Evolutionary conservation across 2,329 filamentous ascomycete species (phyloP).

Genomic region (Pseudogymnoascus sp.): DNA sequence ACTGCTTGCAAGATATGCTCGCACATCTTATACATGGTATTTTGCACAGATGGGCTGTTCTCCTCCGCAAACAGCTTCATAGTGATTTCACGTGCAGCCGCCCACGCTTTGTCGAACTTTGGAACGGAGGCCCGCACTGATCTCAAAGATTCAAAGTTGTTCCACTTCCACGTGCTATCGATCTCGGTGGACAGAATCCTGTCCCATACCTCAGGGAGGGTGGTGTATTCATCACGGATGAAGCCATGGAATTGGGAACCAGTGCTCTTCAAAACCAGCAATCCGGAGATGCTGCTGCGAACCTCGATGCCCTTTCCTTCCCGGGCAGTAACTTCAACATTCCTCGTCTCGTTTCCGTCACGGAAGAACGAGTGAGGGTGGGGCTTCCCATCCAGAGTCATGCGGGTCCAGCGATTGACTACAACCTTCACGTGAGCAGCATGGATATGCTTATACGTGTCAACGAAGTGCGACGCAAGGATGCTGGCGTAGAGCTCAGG

Average conservation of each 20-base stretch:
- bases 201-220: conserved; percentile 83
- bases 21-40: conserved; percentile 98
- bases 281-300: conserved; percentile 66
- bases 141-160: conserved; percentile 53
- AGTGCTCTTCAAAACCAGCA: conserved; percentile 91
- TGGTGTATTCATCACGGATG: conserved; percentile 86
- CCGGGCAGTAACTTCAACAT: conserved; percentile 63
- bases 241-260: conserved; percentile 95
- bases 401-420: conserved; percentile 85
- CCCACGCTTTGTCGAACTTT: conserved; percentile 72
- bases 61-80: conserved; percentile 85
- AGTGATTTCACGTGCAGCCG: conserved; percentile 72
- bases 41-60: conserved; percentile 85
- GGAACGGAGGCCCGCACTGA: conserved; percentile 56
- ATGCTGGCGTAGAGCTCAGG: conserved; percentile 86
- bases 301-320: conserved; percentile 64
- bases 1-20: conserved; percentile 72
- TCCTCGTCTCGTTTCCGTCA: conserved; percentile 80
- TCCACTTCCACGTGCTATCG: conserved; percentile 80
- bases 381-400: conserved; percentile 75
- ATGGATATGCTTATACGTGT: conserved; percentile 81
- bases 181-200: conserved; percentile 92
- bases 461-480: conserved; percentile 79
- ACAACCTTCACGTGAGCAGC: conserved; percentile 71
- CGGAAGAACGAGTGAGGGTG: conserved; percentile 94